Percentiles rank a stretch among this genome's conserved stretches.
Conservation (phyloP, 2,329 filamentous ascomycete genomes). For the Waltergamsia citrina region DNA sequence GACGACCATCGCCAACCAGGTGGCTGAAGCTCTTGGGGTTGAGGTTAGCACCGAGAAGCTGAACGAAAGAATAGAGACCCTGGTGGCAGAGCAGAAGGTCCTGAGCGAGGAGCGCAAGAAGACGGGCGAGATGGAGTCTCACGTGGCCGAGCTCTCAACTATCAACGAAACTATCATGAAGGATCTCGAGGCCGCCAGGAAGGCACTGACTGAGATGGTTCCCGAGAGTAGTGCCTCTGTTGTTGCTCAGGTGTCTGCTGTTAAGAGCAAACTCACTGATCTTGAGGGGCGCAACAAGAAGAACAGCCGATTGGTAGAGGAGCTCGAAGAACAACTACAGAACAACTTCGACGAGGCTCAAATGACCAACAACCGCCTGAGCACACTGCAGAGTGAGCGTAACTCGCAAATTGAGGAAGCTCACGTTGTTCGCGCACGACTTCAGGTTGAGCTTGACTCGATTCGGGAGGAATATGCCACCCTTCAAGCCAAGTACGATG, state of each 20-base stretch:
- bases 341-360: conserved; percentile 93
- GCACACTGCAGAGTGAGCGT: conserved; percentile 67
- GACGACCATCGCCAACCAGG: conserved; percentile 52
- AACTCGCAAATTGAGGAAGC: conserved; percentile 71
- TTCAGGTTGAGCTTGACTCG: conserved; percentile 60
- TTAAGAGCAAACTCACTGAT: conserved; percentile 58
- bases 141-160: conserved; percentile 43
- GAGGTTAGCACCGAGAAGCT: conserved; percentile 62
- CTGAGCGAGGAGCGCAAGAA: conserved; percentile 50
- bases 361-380: conserved; percentile 73
- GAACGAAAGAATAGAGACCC: conserved; percentile 47
- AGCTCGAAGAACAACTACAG: conserved; percentile 93
- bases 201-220: conserved; percentile 42
- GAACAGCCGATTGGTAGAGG: conserved; percentile 84
- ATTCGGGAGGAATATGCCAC: conserved; percentile 61
- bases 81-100: conserved; percentile 50
- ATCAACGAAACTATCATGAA: conserved; percentile 51
- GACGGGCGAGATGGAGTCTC: conserved; percentile 43
- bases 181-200: conserved; percentile 53
- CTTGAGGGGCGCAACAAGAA: conserved; percentile 70
- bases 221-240: conserved; percentile 33
- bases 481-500: conserved; percentile 58
- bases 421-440: conserved; percentile 49
- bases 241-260: conserved; percentile 42
- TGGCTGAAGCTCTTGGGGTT: conserved; percentile 49